Evolutionary conservation across 305 asterid species (phyloP).

Genomic region (Solanum chacoense): DNA sequence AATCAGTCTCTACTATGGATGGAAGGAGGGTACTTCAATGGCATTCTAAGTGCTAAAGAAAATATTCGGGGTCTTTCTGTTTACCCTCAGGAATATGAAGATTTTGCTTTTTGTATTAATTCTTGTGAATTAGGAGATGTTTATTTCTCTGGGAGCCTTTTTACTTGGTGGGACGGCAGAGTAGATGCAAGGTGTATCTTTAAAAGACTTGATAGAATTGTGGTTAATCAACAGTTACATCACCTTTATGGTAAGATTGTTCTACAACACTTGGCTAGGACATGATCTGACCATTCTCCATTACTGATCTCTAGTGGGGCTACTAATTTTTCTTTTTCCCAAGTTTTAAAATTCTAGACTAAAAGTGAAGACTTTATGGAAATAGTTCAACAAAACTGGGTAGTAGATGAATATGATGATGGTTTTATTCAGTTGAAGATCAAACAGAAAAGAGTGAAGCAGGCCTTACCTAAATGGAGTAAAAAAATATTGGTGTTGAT

Average conservation of each 20-base stretch:
- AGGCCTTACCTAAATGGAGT: not conserved
- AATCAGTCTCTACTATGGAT: not conserved
- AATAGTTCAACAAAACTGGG: not conserved
- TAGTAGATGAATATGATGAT: not conserved
- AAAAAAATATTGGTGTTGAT: not conserved
- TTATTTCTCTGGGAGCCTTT: too few species aligned
- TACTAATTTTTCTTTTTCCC: not conserved
- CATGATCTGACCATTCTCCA: not conserved
- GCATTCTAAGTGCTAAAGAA: not conserved
- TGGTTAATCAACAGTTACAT: too few species aligned
- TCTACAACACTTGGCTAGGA: not conserved
- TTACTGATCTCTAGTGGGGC: not conserved
- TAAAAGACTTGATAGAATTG: too few species aligned
- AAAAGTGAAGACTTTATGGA: not conserved
- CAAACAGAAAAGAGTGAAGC: not conserved
- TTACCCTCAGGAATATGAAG: not conserved
- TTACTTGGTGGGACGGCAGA: too few species aligned
- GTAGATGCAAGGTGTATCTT: not conserved
- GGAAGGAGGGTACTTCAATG: not conserved
- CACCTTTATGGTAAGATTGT: too few species aligned
- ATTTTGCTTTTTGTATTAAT: not conserved
- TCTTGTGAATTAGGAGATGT: not conserved
- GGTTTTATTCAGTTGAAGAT: not conserved
- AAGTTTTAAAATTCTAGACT: too few species aligned
- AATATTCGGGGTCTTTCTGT: not conserved